Evolutionary conservation across 2,329 filamentous ascomycete genomes (phyloP), one percentile per base, ranked within the genome.

Genomic region (Arthroderma sp.): DNA sequence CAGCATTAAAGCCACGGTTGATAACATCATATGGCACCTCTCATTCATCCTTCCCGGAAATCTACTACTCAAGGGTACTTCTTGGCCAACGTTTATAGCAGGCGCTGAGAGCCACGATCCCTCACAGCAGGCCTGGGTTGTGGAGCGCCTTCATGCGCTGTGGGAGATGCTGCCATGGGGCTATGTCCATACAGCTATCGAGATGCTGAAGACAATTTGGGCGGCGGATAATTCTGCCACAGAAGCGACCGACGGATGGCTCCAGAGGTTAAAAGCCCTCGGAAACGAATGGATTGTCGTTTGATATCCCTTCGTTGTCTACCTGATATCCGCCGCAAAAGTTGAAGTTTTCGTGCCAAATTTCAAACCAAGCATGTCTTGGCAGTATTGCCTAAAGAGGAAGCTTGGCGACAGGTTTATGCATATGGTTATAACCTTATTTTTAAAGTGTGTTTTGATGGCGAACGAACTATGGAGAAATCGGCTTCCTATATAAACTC

Each of bases 81-180:
- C 73, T 38, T 74, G 72, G 72, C 71, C 72, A 1, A 70, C 71
- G 1, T 74, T 74, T 59, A 74, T 74, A 57, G 72, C 72, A 2
- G 72, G 72, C 23, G 71, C 70, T 1, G 72, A 74, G 58, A 72
- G 69, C 47, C 64, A 64, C 4, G 62, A 67, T 11, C 62, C 66
- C 1, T 61, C 64, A 13, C 70, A 72, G 25, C 66, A 70, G 1
- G 61, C 64, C 1, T 64, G 69, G 37, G 63, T 72, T 7, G 62
- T 73, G 2, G 65, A 70, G 13, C 66, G 63, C 7, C 65, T 74
- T 1, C 63, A 66, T 17, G 60, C 63, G 2, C 60, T 74, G 15
- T 74, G 71, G 62, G 66, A 70, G 28, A 63, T 56, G 6, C 15
- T 56, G n/a, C 54, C 54, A 6, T 43, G 54, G 37, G 38, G 54